Base-by-base conservation (phyloP, 257 asterid species). In the Penstemon davidsonii region DNA sequence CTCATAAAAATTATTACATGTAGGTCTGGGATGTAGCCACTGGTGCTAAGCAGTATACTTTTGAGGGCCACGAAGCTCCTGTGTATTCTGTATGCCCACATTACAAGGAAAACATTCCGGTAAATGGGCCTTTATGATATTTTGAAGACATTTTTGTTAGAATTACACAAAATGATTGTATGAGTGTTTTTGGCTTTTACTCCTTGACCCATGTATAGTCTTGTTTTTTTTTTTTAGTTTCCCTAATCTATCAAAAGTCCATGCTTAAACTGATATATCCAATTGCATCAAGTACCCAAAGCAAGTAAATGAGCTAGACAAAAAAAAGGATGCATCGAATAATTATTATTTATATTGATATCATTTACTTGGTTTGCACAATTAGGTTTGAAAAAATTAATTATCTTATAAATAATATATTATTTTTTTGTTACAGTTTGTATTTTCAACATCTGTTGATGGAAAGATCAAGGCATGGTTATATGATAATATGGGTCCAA, bases 391-490 rank as follows among this genome's bases (percentile, higher is more conserved):
- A 25, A 25, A 25, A 25, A 1, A 1, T 25, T 25, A 25, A 25
- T 25, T 57, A 7, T 64, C 19, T 58, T 8, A 59, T 71, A 4
- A 40, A 54, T 15, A 40, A 25, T 41, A 4, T 38, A 5, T 10
- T 76, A 10, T 46, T 42, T 15, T 71, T 72, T 45, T 67, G 38
- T 71, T 65, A 50, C 73, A 86, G 96, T 88, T 82, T 74, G 70
- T 88, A 41, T 81, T 88, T 51, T 81, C 96, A 50, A 86, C 92
- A 53, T 72, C 87, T 12, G 64, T 71, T 46, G 90, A 89, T 80
- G 96, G 96, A 61, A 88, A 83, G 78, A 86, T 88, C 67, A 88
- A 76, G 80, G 88, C 83, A 15, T 88, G 94, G 95, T 50, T 81
- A 37, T 87, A 87, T 60, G 33, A 25, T 25, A 25, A 25, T 25